These are phyloP conservation scores for Colletotrichum costaricense DNA, from an alignment of 2,329 filamentous ascomycete genomes.

Conservation along the genomic window DNA sequence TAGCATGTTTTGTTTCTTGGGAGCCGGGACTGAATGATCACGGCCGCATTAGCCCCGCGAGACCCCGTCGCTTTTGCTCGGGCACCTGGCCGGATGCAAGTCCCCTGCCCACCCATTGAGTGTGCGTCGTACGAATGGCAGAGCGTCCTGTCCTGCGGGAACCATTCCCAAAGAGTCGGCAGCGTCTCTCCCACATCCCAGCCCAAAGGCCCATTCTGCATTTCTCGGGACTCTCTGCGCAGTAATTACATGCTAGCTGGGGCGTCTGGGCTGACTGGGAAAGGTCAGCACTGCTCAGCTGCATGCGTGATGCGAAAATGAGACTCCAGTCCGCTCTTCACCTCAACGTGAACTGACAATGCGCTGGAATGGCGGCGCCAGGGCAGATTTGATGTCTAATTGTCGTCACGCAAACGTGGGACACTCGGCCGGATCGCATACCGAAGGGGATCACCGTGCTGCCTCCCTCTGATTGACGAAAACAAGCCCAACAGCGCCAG, in stretches of 20 bases:
- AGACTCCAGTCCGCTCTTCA: neutral
- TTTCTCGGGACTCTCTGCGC: neutral
- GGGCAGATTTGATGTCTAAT: neutral
- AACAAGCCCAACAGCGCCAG: neutral
- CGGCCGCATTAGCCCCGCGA: neutral
- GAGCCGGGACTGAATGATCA: neutral
- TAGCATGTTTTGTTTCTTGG: neutral
- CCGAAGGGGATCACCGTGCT: neutral
- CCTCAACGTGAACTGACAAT: neutral
- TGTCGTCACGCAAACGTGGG: neutral
- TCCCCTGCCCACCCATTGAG: neutral
- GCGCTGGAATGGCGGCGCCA: neutral
- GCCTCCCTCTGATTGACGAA: neutral
- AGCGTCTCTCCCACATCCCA: slow-evolving; percentile 22
- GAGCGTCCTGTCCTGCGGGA: slow-evolving; percentile 10
- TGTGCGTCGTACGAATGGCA: slow-evolving; percentile 8
- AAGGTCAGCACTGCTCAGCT: neutral
- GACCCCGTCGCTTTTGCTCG: neutral
- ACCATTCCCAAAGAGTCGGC: slow-evolving; percentile 10
- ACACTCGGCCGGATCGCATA: neutral
- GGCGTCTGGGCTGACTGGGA: neutral
- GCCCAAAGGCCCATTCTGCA: neutral
- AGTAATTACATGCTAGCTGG: neutral
- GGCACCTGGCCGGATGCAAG: slow-evolving; percentile 9
- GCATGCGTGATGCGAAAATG: neutral